Conservation (phyloP, 805 yeast genomes). For the Candida maris region DNA sequence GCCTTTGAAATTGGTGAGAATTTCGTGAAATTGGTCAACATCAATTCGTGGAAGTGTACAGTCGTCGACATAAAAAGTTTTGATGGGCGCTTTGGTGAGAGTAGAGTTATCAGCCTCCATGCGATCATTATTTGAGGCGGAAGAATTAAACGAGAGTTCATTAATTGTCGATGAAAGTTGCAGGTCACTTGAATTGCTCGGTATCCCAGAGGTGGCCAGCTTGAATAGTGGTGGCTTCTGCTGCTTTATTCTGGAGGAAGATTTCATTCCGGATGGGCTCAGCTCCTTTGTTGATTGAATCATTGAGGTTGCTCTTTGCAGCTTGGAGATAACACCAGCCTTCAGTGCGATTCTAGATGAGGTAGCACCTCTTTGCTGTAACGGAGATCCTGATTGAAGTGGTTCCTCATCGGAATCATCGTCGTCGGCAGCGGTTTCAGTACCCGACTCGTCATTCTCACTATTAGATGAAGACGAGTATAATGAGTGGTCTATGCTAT, state of each 20-base stretch:
- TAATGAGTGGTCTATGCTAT: slow-evolving; percentile 12
- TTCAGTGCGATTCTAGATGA: slow-evolving; percentile 14
- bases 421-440: slow-evolving; percentile 11
- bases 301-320: slow-evolving; percentile 29
- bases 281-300: slow-evolving; percentile 14
- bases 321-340: slow-evolving; percentile 15
- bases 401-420: slow-evolving; percentile 12
- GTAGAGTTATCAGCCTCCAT: slow-evolving; percentile 22
- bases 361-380: slow-evolving; percentile 30
- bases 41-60: slow-evolving; percentile 71
- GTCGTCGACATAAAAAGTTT: slow-evolving; percentile 42
- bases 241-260: neutral
- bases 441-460: slow-evolving; percentile 17
- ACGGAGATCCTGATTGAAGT: slow-evolving; percentile 36
- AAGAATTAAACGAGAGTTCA: slow-evolving; percentile 17
- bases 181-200: slow-evolving; percentile 11
- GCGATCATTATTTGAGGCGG: slow-evolving; percentile 2
- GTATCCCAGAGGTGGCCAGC: slow-evolving; percentile 10
- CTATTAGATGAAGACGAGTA: slow-evolving; percentile 17
- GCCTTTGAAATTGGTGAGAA: slow-evolving; percentile 42
- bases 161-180: slow-evolving; percentile 26
- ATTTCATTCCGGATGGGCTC: neutral
- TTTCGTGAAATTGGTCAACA: slow-evolving; percentile 52
- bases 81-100: slow-evolving; percentile 32
- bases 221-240: slow-evolving; percentile 13